These are phyloP conservation scores for Talaromyces sp. DNA, from an alignment of 2,329 filamentous ascomycete species.

Conservation along the genomic window DNA sequence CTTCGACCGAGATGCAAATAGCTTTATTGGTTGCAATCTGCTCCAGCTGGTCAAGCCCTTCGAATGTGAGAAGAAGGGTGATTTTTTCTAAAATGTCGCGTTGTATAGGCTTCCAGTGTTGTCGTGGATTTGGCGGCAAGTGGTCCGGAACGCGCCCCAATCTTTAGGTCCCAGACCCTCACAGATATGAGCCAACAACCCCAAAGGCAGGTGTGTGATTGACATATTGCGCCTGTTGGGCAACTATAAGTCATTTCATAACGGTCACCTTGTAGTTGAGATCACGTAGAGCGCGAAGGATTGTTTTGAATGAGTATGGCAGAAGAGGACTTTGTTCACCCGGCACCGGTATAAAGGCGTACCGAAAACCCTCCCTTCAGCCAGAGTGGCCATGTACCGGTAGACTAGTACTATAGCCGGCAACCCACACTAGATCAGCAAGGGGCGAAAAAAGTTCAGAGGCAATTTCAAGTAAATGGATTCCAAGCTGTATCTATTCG, in stretches of 20 bases:
- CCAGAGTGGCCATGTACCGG: too few species aligned
- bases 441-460: too few species aligned
- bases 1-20: constrained; percentile 1
- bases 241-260: neutral
- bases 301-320: too few species aligned
- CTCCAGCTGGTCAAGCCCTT: constrained; percentile 2
- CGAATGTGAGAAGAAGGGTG: constrained; percentile 1
- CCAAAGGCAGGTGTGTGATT: constrained; percentile 4
- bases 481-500: too few species aligned
- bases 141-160: neutral
- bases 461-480: too few species aligned
- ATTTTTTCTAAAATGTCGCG: constrained; percentile 5
- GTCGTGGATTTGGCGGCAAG: constrained; percentile 4
- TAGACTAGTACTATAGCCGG: too few species aligned
- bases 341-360: too few species aligned
- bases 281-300: too few species aligned
- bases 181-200: constrained; percentile 6
- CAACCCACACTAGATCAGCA: too few species aligned
- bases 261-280: too few species aligned
- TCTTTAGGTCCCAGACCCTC: constrained; percentile 1
- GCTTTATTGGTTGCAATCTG: neutral
- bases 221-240: constrained; percentile 4
- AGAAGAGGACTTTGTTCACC: too few species aligned
- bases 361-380: too few species aligned
- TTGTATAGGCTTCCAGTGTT: constrained; percentile 8